These are phyloP conservation scores for Russula vinacea DNA, from an alignment of 768 basidiomycete genomes.

Conservation along the genomic window DNA sequence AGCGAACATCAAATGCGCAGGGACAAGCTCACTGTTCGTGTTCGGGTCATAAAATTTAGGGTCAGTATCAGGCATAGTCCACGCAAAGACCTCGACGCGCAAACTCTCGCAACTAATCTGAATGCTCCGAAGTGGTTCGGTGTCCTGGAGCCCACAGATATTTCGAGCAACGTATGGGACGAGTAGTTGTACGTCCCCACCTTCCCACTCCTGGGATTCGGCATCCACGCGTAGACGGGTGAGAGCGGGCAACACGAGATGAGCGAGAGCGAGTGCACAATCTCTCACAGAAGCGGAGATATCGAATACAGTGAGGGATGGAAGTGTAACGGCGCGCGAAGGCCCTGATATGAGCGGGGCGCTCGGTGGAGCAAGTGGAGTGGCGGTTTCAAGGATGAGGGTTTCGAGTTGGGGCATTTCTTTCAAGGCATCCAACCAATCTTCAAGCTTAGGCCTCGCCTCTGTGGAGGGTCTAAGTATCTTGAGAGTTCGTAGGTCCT, in stretches of 20 bases:
- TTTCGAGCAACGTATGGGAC: slow-evolving; percentile 1
- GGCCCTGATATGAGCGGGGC: not conserved
- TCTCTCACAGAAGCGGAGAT: not conserved
- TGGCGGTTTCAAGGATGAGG: slow-evolving; percentile 6
- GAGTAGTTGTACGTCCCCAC: not conserved
- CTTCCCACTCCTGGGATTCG: not conserved
- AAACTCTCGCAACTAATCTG: not conserved
- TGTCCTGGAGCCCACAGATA: slow-evolving; percentile 5
- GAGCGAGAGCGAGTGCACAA: slow-evolving; percentile 5
- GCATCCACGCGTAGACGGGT: not conserved
- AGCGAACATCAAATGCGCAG: too few species aligned
- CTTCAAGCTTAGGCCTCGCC: not conserved
- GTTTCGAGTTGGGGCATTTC: slow-evolving; percentile 14
- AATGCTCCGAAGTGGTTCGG: slow-evolving; percentile 10
- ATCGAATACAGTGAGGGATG: not conserved
- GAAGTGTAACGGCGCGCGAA: slow-evolving; percentile 1
- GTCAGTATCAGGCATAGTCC: not conserved
- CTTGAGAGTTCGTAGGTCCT: slow-evolving; percentile 8
- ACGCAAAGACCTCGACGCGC: not conserved
- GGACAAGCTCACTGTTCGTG: too few species aligned
- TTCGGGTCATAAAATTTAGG: too few species aligned
- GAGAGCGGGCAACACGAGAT: slow-evolving; percentile 20
- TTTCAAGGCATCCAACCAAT: slow-evolving; percentile 21
- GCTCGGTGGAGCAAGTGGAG: not conserved
- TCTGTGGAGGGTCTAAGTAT: not conserved